A percentile compares a stretch with the other conserved stretches of the same genome.
These are phyloP conservation scores for Pichia scutulata DNA, from an alignment of 805 yeast species.

Conservation along the genomic window DNA sequence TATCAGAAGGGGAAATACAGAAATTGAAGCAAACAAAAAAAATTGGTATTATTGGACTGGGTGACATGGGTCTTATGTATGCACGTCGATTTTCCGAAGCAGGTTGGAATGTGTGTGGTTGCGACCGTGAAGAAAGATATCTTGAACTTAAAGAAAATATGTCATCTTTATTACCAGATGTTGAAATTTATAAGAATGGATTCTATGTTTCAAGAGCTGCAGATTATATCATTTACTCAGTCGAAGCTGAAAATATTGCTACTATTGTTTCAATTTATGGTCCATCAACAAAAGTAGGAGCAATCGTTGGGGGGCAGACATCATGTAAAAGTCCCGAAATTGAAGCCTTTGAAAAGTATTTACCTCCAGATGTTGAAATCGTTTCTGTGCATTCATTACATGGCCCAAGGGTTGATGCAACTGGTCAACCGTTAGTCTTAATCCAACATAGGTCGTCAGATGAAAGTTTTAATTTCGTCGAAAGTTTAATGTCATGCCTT, in stretches of 20 bases:
- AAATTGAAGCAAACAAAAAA: constrained; percentile 33
- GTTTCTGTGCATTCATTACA: constrained; percentile 87
- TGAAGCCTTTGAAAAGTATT: constrained; percentile 64
- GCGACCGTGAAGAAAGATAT: constrained; percentile 68
- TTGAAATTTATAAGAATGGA: constrained; percentile 67
- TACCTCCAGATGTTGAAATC: constrained; percentile 77
- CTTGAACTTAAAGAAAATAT: constrained; percentile 32
- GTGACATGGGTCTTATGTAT: constrained; percentile 92
- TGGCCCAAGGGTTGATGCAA: constrained; percentile 84
- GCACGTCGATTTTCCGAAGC: constrained; percentile 70
- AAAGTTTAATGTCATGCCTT: constrained; percentile 58
- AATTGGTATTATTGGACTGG: constrained; percentile 90
- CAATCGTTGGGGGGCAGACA: constrained; percentile 97
- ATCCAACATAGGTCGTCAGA: constrained; percentile 63
- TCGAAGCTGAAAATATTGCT: constrained; percentile 81
- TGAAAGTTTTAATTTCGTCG: constrained; percentile 53
- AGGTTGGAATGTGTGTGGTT: constrained; percentile 87
- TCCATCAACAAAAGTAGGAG: constrained; percentile 78
- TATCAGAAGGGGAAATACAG: constrained; percentile 12
- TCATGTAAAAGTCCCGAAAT: constrained; percentile 92
- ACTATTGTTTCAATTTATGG: constrained; percentile 72
- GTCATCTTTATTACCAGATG: constrained; percentile 20
- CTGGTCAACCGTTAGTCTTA: constrained; percentile 88
- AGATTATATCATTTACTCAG: constrained; percentile 83
- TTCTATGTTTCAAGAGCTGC: constrained; percentile 73